These are phyloP conservation scores for Metschnikowia drakensbergensis DNA, from an alignment of 805 yeast species.

Conservation along the genomic window DNA sequence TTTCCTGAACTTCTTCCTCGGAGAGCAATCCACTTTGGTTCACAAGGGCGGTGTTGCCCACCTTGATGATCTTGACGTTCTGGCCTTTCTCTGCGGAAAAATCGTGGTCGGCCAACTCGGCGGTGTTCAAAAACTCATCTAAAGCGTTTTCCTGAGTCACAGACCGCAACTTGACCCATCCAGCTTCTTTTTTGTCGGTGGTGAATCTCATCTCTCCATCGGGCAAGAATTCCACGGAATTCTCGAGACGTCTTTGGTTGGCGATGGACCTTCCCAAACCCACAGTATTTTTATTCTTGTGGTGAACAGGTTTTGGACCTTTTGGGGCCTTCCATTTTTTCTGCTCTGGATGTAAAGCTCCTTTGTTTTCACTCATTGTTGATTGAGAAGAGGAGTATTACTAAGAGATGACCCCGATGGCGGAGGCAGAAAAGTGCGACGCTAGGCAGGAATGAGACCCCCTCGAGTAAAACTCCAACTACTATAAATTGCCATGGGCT, in stretches of 20 bases:
- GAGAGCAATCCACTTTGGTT: conserved; percentile 50
- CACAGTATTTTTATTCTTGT: conserved; percentile 75
- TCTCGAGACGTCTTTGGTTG: conserved; percentile 66
- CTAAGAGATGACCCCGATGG: conserved; percentile 1
- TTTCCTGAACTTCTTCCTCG: conserved; percentile 58
- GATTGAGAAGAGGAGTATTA: conserved; percentile 6
- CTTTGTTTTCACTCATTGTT: conserved; percentile 31
- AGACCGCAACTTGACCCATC: conserved; percentile 86
- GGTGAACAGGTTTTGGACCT: conserved; percentile 88
- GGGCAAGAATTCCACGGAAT: conserved; percentile 66
- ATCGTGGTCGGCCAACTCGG: conserved; percentile 93
- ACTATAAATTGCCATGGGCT: not conserved
- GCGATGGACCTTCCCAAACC: conserved; percentile 85
- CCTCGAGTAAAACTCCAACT: not conserved
- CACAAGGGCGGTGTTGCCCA: conserved; percentile 48
- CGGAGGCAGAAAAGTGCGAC: conserved; percentile 5
- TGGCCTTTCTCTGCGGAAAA: conserved; percentile 87
- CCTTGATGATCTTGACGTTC: conserved; percentile 78
- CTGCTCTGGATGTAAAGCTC: conserved; percentile 41
- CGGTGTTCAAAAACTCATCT: conserved; percentile 93
- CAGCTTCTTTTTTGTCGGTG: conserved; percentile 77
- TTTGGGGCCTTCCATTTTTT: conserved; percentile 85
- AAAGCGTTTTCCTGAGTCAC: conserved; percentile 92
- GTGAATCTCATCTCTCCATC: conserved; percentile 89
- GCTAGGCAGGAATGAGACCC: conserved; percentile 3